Evolutionary conservation across 495 filamentous ascomycete genomes (phyloP).

Genomic region (Rhizodiscina lignyota): DNA sequence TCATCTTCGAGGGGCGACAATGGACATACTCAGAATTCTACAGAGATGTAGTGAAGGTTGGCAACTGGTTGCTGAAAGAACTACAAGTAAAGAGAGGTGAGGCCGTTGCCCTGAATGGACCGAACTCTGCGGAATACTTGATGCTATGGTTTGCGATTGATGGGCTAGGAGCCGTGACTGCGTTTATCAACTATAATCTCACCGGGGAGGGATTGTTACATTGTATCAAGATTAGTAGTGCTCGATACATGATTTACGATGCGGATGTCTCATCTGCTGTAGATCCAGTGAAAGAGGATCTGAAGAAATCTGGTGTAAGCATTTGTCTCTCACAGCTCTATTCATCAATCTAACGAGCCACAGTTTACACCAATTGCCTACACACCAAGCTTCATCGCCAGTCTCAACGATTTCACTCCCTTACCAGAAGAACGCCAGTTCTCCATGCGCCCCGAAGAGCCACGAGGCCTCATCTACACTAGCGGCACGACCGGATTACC

Average conservation of each 20-base stretch:
- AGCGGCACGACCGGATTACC: constrained; percentile 35
- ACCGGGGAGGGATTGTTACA: constrained; percentile 18
- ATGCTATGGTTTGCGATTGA: constrained; percentile 30
- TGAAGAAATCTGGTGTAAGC: not conserved
- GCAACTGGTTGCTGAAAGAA: constrained; percentile 26
- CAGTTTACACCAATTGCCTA: constrained; percentile 2
- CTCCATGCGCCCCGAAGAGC: constrained; percentile 2
- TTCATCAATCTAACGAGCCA: not conserved
- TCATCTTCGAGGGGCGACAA: constrained; percentile 22
- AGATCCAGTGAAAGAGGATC: constrained; percentile 1
- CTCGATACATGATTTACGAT: not conserved
- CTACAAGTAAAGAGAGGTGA: constrained; percentile 22
- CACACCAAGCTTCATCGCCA: constrained; percentile 4
- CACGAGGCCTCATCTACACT: constrained; percentile 14
- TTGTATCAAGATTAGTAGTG: constrained; percentile 15
- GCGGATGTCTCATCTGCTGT: not conserved
- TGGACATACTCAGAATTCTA: constrained; percentile 21
- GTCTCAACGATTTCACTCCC: constrained; percentile 2
- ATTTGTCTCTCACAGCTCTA: not conserved
- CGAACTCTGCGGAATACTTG: constrained; percentile 23
- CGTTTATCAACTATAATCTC: constrained; percentile 28
- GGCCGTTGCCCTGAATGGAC: constrained; percentile 22
- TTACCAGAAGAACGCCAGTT: constrained; percentile 6
- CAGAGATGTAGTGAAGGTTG: constrained; percentile 15
- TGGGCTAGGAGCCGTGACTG: constrained; percentile 25